Evolutionary conservation across 2,329 filamentous ascomycete species (phyloP), one percentile per base, ranked within the genome.

Genomic region (Aspergillus pseudotamarii): DNA sequence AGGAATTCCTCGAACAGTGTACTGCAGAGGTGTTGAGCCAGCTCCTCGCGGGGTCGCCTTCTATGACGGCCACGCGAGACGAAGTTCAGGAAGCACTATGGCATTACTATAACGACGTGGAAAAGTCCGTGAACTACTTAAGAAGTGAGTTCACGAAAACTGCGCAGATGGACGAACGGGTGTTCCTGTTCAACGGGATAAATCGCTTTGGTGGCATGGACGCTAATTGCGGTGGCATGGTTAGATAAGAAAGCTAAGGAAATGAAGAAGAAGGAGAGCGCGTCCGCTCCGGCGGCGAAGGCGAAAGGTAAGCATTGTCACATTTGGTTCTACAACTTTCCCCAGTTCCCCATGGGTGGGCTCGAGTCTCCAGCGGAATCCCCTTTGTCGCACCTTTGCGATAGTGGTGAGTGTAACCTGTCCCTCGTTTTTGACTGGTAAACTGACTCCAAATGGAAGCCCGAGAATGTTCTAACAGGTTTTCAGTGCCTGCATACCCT

Each of bases 31-130:
- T 96, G 41, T 85, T 87, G 63, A 82, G 83, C 65, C 84, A 85
- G 10, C 82, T 97, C n/a, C 90, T 88, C 8, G 77, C 80, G 11
- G 83, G 86, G 64, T 82, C 84, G 36, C 80, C 80, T 67, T 88
- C 86, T 65, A 83, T 89, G 70, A 85, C 83, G 73, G 81, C 86
- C n/a, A 84, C 86, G 6, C 86, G 90, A 64, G 81, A 83, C 43
- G 90, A 97, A 73, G 94, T 97, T 66, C 88, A 96, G 75, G 94
- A 98, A 65, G 87, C 94, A 0, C 79, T 99, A 19, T 98, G 93
- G 93, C 88, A 99, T 78, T 97, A 97, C 78, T 98, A 94, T 77
- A 98, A 94, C 75, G 94, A 99, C 72, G 84, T 97, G 34, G 90
- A 89, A 62, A 97, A 97, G 78, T 88, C 92, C 1, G 90, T 96